phyloP scores from a whole-genome alignment of 2,329 filamentous ascomycete species.

The Purpureocillium takamizusanense region DNA sequence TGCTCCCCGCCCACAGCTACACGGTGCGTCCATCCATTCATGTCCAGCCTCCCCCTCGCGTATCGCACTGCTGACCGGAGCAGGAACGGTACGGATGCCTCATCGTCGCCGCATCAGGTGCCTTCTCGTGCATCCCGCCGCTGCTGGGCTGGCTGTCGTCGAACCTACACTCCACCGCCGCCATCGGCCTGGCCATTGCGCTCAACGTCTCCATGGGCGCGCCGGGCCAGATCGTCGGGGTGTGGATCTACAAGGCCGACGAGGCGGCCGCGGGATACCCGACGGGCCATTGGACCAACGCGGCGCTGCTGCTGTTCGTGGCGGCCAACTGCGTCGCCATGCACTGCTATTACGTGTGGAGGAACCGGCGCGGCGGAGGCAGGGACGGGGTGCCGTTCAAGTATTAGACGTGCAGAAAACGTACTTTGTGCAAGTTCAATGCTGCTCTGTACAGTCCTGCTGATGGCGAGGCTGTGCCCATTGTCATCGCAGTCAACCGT shows the following conservation, averaged over 20 bases:
- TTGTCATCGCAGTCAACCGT: no score
- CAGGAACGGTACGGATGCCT: conserved; percentile 49
- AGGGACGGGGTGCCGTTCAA: no score
- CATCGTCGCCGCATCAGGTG: conserved; percentile 56
- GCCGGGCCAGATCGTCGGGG: conserved; percentile 61
- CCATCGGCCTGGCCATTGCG: conserved; percentile 60
- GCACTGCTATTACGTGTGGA: no score
- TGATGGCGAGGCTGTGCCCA: no score
- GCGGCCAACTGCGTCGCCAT: conserved; percentile 17
- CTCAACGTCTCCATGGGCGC: conserved; percentile 59
- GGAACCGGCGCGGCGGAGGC: no score
- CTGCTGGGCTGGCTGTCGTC: conserved; percentile 63
- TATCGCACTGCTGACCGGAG: no score
- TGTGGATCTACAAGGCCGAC: conserved; percentile 63
- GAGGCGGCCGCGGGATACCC: conserved; percentile 55
- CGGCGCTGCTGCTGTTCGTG: conserved; percentile 49
- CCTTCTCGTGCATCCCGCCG: conserved; percentile 61
- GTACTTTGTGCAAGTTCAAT: no score
- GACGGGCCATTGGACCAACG: conserved; percentile 62
- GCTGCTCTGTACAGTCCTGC: no score
- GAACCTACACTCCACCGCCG: conserved; percentile 56
- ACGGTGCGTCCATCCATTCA: conserved; percentile 33
- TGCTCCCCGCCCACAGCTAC: conserved; percentile 52
- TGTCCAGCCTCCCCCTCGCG: no score
- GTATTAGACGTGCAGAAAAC: no score